Percentiles rank a stretch among this genome's conserved stretches.
Evolutionary conservation across 2,329 filamentous ascomycete genomes (phyloP).

Genomic region (Metarhizium sp.): DNA sequence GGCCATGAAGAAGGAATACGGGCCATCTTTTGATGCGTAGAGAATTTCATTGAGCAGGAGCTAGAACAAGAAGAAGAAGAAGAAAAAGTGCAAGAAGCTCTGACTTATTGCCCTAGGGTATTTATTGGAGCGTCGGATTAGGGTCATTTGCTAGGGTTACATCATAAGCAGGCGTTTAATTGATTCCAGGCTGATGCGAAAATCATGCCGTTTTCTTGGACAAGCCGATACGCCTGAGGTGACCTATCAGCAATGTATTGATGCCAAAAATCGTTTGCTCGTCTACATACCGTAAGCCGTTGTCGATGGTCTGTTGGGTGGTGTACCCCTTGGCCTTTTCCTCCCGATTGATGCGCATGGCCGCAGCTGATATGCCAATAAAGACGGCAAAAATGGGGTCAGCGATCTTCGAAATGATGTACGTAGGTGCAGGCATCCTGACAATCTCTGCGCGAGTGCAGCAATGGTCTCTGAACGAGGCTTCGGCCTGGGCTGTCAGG

Average conservation of each 20-base stretch:
- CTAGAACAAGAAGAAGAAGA: background rate
- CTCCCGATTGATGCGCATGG: slow-evolving; percentile 49
- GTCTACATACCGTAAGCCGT: slow-evolving; percentile 29
- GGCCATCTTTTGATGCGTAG: slow-evolving; percentile 34
- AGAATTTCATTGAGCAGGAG: background rate
- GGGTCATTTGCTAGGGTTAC: background rate
- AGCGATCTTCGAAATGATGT: slow-evolving; percentile 49
- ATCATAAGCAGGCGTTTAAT: background rate
- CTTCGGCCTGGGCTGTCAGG: background rate
- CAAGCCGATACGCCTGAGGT: slow-evolving; percentile 21
- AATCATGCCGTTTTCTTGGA: slow-evolving; percentile 11
- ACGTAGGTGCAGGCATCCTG: slow-evolving; percentile 43
- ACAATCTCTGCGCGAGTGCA: background rate
- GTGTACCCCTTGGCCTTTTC: slow-evolving; percentile 48
- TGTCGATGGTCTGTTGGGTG: slow-evolving; percentile 38
- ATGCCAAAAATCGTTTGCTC: background rate
- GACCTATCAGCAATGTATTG: background rate
- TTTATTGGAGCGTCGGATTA: slow-evolving; percentile 1
- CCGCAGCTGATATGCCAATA: slow-evolving; percentile 47
- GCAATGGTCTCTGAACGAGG: too few species aligned
- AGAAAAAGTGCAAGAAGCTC: too few species aligned
- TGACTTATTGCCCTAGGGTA: background rate
- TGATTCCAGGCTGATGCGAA: background rate
- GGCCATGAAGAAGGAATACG: slow-evolving; percentile 61
- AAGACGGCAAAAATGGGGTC: slow-evolving; percentile 50